These are phyloP conservation scores for Ceriops zippeliana DNA, from an alignment of 345 rosid species.

Conservation along the genomic window DNA sequence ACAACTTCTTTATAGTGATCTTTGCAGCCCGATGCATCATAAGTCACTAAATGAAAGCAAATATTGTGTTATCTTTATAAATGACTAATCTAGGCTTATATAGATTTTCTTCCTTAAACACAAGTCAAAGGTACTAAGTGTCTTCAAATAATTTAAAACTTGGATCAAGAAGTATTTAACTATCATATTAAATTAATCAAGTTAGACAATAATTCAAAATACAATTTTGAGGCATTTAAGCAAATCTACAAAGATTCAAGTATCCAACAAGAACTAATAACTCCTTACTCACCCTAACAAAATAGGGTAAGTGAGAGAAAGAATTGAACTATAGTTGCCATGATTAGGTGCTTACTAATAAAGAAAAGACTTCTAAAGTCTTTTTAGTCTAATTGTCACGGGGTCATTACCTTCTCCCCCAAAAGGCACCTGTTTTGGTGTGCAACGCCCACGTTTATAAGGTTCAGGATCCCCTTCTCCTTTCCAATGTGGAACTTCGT, in stretches of 20 bases:
- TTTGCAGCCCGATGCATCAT: background rate
- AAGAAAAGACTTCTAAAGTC: background rate
- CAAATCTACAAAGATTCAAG: background rate
- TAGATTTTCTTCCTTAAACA: conserved; percentile 7
- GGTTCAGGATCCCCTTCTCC: too few relatives aligned
- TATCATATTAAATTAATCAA: too few relatives aligned
- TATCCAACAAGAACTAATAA: background rate
- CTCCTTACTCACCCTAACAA: background rate
- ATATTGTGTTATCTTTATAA: too few relatives aligned
- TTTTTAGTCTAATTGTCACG: background rate
- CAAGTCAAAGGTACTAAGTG: background rate
- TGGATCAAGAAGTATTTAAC: too few relatives aligned
- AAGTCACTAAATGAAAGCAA: too few relatives aligned
- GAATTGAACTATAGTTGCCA: background rate
- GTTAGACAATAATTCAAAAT: too few relatives aligned
- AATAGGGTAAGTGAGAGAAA: background rate
- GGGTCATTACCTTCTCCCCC: too few relatives aligned
- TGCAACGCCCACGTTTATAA: too few relatives aligned
- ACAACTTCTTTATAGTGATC: background rate
- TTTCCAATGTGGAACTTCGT: too few relatives aligned
- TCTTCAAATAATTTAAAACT: too few relatives aligned
- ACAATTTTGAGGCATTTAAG: too few relatives aligned
- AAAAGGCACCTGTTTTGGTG: too few relatives aligned
- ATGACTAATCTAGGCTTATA: background rate
- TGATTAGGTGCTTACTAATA: background rate